Percentiles rank a stretch among this genome's conserved stretches.
Conservation (phyloP, 2,329 filamentous ascomycete genomes). For the Colletotrichum paranaense region DNA sequence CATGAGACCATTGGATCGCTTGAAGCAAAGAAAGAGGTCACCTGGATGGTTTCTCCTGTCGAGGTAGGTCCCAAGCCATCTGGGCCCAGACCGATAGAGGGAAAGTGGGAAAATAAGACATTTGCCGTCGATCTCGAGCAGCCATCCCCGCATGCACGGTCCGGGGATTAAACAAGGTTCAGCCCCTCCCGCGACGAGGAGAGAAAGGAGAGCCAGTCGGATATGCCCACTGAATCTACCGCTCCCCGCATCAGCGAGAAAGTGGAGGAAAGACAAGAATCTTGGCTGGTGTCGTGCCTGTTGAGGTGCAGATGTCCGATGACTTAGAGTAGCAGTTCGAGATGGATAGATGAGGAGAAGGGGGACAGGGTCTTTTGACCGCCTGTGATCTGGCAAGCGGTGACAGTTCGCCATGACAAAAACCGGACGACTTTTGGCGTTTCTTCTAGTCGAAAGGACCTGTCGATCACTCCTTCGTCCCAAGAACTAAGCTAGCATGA, state of each 20-base stretch:
- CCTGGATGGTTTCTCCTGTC: background rate
- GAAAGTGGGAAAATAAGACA: conserved; percentile 14
- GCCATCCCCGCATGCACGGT: conserved; percentile 24
- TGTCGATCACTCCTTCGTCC: conserved; percentile 27
- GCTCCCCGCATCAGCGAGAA: conserved; percentile 5
- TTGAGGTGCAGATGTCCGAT: conserved; percentile 1
- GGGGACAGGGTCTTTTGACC: background rate
- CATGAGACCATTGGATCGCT: conserved; percentile 17
- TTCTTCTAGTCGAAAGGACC: background rate
- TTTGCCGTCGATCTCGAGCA: conserved; percentile 9
- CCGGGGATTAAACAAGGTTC: conserved; percentile 34
- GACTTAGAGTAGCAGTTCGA: background rate
- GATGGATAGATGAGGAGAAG: background rate
- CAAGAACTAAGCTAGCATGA: background rate
- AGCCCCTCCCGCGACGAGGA: conserved; percentile 25
- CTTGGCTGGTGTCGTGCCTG: conserved; percentile 17
- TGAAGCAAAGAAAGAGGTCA: conserved; percentile 1
- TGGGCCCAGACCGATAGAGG: conserved; percentile 1
- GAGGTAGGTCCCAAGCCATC: background rate
- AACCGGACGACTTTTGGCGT: conserved; percentile 2
- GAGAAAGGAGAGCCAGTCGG: conserved; percentile 14
- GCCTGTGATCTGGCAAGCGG: background rate
- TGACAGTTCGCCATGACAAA: conserved; percentile 4
- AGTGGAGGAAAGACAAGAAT: background rate
- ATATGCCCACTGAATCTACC: conserved; percentile 10